Conservation (phyloP, 2,329 filamentous ascomycete genomes). For the Fusarium fracticaudum region DNA sequence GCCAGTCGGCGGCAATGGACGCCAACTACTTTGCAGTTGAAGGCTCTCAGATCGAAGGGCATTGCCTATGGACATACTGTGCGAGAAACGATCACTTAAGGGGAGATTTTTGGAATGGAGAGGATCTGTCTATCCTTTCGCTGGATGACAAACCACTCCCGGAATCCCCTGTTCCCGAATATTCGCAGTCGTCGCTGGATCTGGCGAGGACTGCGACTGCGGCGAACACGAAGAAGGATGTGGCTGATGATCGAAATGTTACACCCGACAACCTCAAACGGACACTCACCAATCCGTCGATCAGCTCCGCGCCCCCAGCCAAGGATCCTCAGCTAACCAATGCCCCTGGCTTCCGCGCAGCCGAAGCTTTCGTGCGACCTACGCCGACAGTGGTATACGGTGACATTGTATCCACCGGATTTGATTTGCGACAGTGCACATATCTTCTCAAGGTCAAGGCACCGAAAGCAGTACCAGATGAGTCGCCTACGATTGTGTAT, state of each 20-base stretch:
- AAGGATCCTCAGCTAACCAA: constrained; percentile 67
- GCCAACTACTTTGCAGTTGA: constrained; percentile 96
- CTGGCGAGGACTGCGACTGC: constrained; percentile 38
- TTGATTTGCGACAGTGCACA: constrained; percentile 81
- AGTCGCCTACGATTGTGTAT: constrained; percentile 81
- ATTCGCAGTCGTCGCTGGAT: constrained; percentile 58
- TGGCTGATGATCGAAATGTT: constrained; percentile 66
- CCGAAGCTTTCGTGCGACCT: constrained; percentile 91
- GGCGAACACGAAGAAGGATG: constrained; percentile 47
- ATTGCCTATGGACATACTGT: constrained; percentile 89
- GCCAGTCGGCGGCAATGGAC: constrained; percentile 91
- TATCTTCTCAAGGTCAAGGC: constrained; percentile 79
- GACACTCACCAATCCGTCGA: constrained; percentile 73
- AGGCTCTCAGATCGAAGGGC: constrained; percentile 83
- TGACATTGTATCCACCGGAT: constrained; percentile 75
- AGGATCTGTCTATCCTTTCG: constrained; percentile 92
- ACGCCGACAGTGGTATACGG: constrained; percentile 81
- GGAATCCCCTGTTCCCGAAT: constrained; percentile 59
- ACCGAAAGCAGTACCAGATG: constrained; percentile 65
- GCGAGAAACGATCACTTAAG: constrained; percentile 85
- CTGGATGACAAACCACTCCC: constrained; percentile 77
- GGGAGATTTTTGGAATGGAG: constrained; percentile 97
- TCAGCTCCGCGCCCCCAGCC: constrained; percentile 66
- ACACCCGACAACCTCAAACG: constrained; percentile 80
- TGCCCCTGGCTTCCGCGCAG: constrained; percentile 81